phyloP scores from a whole-genome alignment of 2,329 filamentous ascomycete genomes.

The Rhynchosporium secalis region DNA sequence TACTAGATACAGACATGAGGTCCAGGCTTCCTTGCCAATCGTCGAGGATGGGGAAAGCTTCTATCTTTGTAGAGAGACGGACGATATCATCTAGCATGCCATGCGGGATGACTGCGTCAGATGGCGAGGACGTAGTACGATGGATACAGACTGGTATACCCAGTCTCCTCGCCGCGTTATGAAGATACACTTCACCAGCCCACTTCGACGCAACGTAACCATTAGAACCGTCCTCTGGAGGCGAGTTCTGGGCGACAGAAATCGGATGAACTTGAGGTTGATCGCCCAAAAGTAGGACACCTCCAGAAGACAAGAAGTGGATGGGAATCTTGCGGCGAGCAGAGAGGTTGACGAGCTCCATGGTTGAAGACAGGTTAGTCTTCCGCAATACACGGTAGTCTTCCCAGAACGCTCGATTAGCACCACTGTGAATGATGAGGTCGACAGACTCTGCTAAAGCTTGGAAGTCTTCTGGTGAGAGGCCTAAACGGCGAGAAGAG shows the following conservation, averaged over 20 bases:
- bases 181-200: constrained; percentile 40
- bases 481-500: constrained; percentile 41
- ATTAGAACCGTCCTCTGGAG: constrained; percentile 13
- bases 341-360: constrained; percentile 40
- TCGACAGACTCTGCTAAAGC: constrained; percentile 40
- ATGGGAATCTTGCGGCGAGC: constrained; percentile 38
- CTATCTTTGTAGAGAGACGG: not conserved
- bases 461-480: constrained; percentile 37
- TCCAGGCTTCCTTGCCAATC: not conserved
- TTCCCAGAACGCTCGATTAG: constrained; percentile 44
- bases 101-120: not conserved
- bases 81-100: not conserved
- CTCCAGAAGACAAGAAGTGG: constrained; percentile 42
- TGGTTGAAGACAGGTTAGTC: constrained; percentile 42
- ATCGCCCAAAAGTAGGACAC: not conserved
- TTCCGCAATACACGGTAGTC: constrained; percentile 40
- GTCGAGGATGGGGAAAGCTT: not conserved
- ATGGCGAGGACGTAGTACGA: not conserved
- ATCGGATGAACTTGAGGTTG: not conserved
- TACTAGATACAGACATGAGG: not conserved
- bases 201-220: constrained; percentile 42
- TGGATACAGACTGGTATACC: not conserved
- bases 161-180: constrained; percentile 23
- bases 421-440: constrained; percentile 55
- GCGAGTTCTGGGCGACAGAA: not conserved